Conservation (phyloP, 1,284 basidiomycete genomes). For the Ustilago trichophora region DNA sequence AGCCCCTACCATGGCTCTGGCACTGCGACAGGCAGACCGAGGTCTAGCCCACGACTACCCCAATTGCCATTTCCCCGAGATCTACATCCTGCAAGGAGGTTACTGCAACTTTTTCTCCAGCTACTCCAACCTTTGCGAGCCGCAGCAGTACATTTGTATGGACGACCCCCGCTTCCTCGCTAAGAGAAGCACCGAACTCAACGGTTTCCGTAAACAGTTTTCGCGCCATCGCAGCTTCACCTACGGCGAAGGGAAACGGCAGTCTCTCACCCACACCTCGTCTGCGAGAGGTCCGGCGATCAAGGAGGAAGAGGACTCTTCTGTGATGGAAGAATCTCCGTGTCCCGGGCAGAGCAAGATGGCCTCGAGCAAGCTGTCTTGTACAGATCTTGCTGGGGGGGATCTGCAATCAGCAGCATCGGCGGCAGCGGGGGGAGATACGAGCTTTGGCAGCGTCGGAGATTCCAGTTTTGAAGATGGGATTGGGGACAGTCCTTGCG, state of each 20-base stretch:
- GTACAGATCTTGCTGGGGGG: background rate
- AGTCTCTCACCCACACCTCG: background rate
- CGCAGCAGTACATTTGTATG: constrained; percentile 87
- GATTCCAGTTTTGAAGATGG: constrained; percentile 61
- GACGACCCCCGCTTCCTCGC: constrained; percentile 85
- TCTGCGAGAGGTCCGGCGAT: constrained; percentile 32
- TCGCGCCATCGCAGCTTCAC: constrained; percentile 60
- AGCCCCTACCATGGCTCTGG: constrained; percentile 95
- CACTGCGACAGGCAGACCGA: constrained; percentile 88
- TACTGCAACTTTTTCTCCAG: constrained; percentile 86
- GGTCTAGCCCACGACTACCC: constrained; percentile 87
- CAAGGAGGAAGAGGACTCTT: constrained; percentile 38
- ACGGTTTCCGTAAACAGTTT: constrained; percentile 83
- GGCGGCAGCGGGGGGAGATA: too few relatives aligned
- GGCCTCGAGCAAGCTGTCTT: background rate
- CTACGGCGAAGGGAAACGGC: constrained; percentile 52
- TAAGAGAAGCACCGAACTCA: constrained; percentile 83
- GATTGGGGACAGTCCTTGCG: constrained; percentile 57
- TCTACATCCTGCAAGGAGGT: constrained; percentile 95
- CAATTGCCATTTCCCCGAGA: constrained; percentile 91
- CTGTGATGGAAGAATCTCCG: constrained; percentile 40
- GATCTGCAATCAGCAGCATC: too few relatives aligned
- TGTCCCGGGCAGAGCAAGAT: constrained; percentile 13
- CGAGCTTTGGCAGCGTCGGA: constrained; percentile 58
- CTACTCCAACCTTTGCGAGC: constrained; percentile 78